Evolutionary conservation across 2,329 filamentous ascomycete species (phyloP).

Genomic region (Fusarium clavum): DNA sequence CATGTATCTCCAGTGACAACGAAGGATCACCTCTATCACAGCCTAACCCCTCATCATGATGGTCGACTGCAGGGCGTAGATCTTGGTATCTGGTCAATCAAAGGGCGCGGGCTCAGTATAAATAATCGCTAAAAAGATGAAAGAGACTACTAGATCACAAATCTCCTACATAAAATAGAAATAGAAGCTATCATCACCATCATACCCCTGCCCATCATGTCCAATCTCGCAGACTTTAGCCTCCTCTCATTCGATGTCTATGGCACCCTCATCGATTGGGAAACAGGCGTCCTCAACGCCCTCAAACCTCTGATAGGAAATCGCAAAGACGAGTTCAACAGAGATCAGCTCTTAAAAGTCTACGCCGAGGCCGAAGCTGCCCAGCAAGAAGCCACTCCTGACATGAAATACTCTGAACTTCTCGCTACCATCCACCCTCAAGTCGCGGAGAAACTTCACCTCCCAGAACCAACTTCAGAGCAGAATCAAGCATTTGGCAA

Average conservation of each 20-base stretch:
- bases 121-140: not conserved
- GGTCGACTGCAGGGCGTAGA: not conserved
- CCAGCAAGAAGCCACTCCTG: slow-evolving; percentile 67
- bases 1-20: not conserved
- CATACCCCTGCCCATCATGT: slow-evolving; percentile 18
- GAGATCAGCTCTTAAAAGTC: slow-evolving; percentile 56
- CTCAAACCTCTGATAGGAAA: slow-evolving; percentile 63
- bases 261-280: slow-evolving; percentile 85
- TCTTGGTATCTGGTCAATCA: slow-evolving; percentile 16
- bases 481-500: slow-evolving; percentile 63
- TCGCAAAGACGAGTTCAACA: slow-evolving; percentile 46
- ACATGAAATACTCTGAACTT: slow-evolving; percentile 69
- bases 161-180: not conserved
- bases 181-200: not conserved
- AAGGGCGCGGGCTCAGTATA: slow-evolving; percentile 27
- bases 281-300: slow-evolving; percentile 69
- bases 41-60: not conserved
- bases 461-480: slow-evolving; percentile 51
- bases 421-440: slow-evolving; percentile 62
- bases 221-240: slow-evolving; percentile 46
- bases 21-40: not conserved
- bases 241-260: slow-evolving; percentile 81
- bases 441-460: slow-evolving; percentile 58
- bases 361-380: slow-evolving; percentile 58
- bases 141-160: not conserved